Base-by-base conservation (phyloP, 345 rosid genomes). In the Salix viminalis region DNA sequence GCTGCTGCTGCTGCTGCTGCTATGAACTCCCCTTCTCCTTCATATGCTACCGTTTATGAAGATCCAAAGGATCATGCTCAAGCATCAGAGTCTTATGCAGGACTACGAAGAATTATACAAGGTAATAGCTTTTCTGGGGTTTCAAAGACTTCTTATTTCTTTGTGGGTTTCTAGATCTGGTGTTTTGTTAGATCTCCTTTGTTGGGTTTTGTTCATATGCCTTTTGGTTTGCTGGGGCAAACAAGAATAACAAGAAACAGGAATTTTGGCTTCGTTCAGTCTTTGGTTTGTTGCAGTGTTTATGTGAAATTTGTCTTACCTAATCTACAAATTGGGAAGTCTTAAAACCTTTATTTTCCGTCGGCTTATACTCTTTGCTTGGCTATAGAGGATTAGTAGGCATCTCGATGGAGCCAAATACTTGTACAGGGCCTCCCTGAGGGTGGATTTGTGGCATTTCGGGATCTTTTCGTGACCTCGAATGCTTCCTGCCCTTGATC, bases 31-130 rank as follows among this genome's bases (percentile, higher is more conserved):
- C 26, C 87, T 75, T 69, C 67, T 81, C 18, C 65, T 28, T 62
- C 70, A 6, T 81, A 75, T 76, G 74, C 76, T 19, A 5, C 76
- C 78, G 62, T 81, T 2, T 74, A 39, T 58, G 89, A 87, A 74
- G 94, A 84, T 75, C 83, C 84, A 28, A 28, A 88, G 83, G 80
- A 74, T 79, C 54, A 79, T 81, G 71, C 66, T 86, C 70, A 91
- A 82, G 82, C 89, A 85, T 78, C 90, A 84, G 75, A 82, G 79
- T 67, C 91, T 91, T 70, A 21, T 83, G 90, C 88, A 91, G 80
- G 89, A 87, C 79, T 91, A 78, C 76, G 83, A 80, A 28, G 88
- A 89, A 32, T 80, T 91, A 65, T 66, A 21, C 15, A 85, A 83
- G 93, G 97, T 93, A 78, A 76, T 52, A 11, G 28, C 60, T 76